Base-by-base conservation (phyloP, 257 asterid genomes). In the Anisodus acutangulus region DNA sequence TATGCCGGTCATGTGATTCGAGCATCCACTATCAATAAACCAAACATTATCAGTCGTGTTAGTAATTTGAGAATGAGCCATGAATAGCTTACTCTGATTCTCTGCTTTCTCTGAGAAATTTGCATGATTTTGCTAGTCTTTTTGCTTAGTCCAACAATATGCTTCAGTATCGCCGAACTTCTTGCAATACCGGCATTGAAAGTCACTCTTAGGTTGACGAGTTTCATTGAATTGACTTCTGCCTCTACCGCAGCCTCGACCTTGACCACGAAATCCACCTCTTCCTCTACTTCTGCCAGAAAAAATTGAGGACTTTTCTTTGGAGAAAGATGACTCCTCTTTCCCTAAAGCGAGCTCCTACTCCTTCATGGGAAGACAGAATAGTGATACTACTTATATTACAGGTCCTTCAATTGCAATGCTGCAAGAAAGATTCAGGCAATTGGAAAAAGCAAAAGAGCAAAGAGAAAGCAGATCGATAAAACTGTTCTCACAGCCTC, bases 341-440 rank as follows among this genome's bases (percentile, higher is more conserved):
- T 37, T 81, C 49, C 11, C 74, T 26, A 67, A 67, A 67, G 8
- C 47, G 8, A 35, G 19, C 74, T 67, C 74, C 47, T 67, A 35
- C 11, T 67, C 74, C 22, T 3, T 26, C 49, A 88, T 88, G 90
- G 88, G 85, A 78, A 84, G 84, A 62, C 60, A 66, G 64, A 79
- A 47, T 0, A 79, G 31, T 51, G 88, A 84, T 51, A 68, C 79
- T 35, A 67, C 85, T 31, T 41, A 41, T 41, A 39, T 78, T 81
- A 70, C 72, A n/a, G 84, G 90, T 57, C 78, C 90, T 19, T 86
- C 89, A 7, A 86, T 88, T 79, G 86, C 86, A 51, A 74, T 88
- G 49, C 81, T 88, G 16, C 90, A 86, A 84, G 87, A 88, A 81
- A 86, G 90, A 81, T 88, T 88, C 84, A 88, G 80, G 83, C 86